phyloP scores from a whole-genome alignment of 1,139 yeast genomes.

The Blastobotrys apis region DNA sequence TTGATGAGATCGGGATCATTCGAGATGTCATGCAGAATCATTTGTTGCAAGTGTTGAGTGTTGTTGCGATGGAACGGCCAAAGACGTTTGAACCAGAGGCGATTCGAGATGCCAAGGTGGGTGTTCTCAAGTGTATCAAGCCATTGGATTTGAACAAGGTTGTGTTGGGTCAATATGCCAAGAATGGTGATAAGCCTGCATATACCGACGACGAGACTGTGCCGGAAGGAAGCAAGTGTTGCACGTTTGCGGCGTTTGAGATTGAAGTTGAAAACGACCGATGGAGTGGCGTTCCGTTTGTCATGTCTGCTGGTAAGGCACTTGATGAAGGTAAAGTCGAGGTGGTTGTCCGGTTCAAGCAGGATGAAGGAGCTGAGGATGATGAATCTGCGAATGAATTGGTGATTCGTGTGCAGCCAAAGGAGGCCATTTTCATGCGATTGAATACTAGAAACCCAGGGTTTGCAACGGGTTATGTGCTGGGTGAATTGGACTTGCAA shows the following conservation, averaged over 20 bases:
- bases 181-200: constrained; percentile 85
- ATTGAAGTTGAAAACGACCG: constrained; percentile 81
- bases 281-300: constrained; percentile 98
- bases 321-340: constrained; percentile 87
- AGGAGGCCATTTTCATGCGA: constrained; percentile 89
- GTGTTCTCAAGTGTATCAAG: constrained; percentile 77
- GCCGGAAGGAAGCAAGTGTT: constrained; percentile 71
- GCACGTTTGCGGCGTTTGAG: constrained; percentile 86
- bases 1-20: constrained; percentile 90
- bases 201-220: constrained; percentile 95
- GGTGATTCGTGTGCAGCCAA: constrained; percentile 90
- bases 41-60: constrained; percentile 82
- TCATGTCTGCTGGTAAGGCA: constrained; percentile 95
- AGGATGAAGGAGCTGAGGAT: constrained; percentile 28
- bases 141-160: constrained; percentile 63
- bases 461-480: constrained; percentile 61
- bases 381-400: constrained; percentile 56
- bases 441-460: constrained; percentile 94
- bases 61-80: constrained; percentile 95
- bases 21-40: constrained; percentile 99
- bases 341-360: constrained; percentile 86
- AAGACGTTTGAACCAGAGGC: constrained; percentile 85
- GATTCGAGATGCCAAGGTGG: constrained; percentile 93
- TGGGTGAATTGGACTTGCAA: constrained; percentile 86
- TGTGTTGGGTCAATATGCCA: constrained; percentile 81